Conservation (phyloP, 805 yeast species). For the Suhomyces sp. region DNA sequence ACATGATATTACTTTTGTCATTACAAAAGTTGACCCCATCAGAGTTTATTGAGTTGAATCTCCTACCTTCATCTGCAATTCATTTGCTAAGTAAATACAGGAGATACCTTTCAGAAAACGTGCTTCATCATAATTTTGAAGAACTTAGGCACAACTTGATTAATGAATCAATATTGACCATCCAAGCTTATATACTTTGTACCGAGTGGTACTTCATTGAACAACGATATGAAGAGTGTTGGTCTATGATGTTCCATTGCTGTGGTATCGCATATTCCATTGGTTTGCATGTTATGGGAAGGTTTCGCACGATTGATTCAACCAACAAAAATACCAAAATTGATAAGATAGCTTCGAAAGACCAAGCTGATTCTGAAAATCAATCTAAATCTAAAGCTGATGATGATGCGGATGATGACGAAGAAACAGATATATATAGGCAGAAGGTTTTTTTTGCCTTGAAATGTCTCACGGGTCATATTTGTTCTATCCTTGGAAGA, state of each 20-base stretch:
- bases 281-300: conserved; percentile 48
- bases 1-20: conserved; percentile 44
- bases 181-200: conserved; percentile 49
- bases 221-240: conserved; percentile 49
- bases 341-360: background rate
- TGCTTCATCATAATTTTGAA: conserved; percentile 41
- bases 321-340: background rate
- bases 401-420: conserved; percentile 30
- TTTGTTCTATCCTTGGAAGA: conserved; percentile 51
- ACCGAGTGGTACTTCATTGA: conserved; percentile 50
- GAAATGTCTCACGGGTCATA: conserved; percentile 45
- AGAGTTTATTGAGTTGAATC: conserved; percentile 19
- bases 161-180: conserved; percentile 46
- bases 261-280: conserved; percentile 50
- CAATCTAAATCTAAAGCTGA: background rate
- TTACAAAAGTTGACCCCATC: conserved; percentile 35
- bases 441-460: conserved; percentile 51
- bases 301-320: conserved; percentile 14
- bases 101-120: conserved; percentile 15
- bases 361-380: background rate
- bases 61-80: conserved; percentile 16
- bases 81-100: conserved; percentile 19
- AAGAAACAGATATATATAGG: conserved; percentile 33
- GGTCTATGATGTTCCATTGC: conserved; percentile 50
- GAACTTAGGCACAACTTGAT: conserved; percentile 46